Evolutionary conservation across 495 filamentous ascomycete genomes (phyloP).

Genomic region (Astrothelium subdiscretum): DNA sequence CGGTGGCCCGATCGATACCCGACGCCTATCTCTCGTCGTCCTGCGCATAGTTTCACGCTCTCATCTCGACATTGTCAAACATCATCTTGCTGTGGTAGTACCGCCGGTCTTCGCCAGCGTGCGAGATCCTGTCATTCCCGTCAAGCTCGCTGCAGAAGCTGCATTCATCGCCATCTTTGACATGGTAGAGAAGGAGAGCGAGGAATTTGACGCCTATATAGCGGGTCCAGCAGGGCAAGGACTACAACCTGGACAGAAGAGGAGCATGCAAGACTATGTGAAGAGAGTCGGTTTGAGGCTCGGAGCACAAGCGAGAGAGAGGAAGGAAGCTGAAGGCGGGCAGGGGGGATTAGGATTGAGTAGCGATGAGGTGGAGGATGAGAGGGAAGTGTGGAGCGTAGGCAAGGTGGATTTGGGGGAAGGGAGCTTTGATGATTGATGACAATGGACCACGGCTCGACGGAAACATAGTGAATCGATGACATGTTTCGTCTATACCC

Average conservation of each 20-base stretch:
- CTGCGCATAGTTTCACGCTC: conserved; percentile 71
- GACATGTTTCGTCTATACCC: too few relatives aligned
- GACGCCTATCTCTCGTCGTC: conserved; percentile 79
- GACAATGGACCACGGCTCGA: neutral
- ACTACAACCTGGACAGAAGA: conserved; percentile 56
- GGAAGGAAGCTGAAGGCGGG: conserved; percentile 81
- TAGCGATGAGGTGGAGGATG: conserved; percentile 85
- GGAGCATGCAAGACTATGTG: conserved; percentile 96
- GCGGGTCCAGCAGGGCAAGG: conserved; percentile 42
- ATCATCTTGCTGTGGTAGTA: conserved; percentile 66
- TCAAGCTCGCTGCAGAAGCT: conserved; percentile 90
- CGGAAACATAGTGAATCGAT: too few relatives aligned
- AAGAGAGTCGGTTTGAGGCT: conserved; percentile 79
- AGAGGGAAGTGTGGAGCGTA: conserved; percentile 90
- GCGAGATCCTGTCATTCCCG: conserved; percentile 85
- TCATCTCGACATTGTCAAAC: conserved; percentile 61
- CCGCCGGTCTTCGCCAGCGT: conserved; percentile 82
- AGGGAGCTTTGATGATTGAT: conserved; percentile 37
- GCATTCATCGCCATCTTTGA: conserved; percentile 90
- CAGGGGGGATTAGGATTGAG: conserved; percentile 71
- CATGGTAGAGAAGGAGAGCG: conserved; percentile 73
- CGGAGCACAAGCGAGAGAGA: conserved; percentile 71
- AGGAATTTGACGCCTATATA: conserved; percentile 89
- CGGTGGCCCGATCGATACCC: conserved; percentile 65
- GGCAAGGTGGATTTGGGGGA: conserved; percentile 79